Conservation (phyloP, 345 rosid species). For the Eutrema heterophyllum region DNA sequence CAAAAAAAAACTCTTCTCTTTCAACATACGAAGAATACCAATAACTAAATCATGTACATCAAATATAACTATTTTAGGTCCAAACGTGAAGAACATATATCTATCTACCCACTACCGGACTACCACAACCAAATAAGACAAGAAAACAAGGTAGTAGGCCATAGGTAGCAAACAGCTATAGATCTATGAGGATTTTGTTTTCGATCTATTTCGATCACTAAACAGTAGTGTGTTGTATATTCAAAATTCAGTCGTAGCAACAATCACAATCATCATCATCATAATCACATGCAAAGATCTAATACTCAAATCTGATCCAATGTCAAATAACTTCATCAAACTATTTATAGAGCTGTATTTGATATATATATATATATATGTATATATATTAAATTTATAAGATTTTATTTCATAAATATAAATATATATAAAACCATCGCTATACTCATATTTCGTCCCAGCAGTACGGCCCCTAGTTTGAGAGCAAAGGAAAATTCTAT, state of each 20-base stretch:
- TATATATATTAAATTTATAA: too few species aligned
- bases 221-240: constrained; percentile 22
- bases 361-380: too few species aligned
- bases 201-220: constrained; percentile 24
- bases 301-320: constrained; percentile 25
- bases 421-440: background rate
- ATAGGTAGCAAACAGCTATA: constrained; percentile 3
- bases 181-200: constrained; percentile 12
- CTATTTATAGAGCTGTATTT: too few species aligned
- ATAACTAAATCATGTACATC: background rate
- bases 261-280: constrained; percentile 21
- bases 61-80: background rate
- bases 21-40: background rate
- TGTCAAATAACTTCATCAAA: background rate
- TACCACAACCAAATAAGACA: background rate
- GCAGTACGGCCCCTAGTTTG: constrained; percentile 29
- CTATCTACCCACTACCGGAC: too few species aligned
- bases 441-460: constrained; percentile 12
- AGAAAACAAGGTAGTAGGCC: constrained; percentile 11
- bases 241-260: constrained; percentile 10
- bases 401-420: too few species aligned
- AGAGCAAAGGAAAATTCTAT: constrained; percentile 1
- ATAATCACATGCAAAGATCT: constrained; percentile 21
- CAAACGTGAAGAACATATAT: background rate
- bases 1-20: background rate